Base-by-base conservation (phyloP, 1,139 yeast genomes). In the Kodamaea alishanica region DNA sequence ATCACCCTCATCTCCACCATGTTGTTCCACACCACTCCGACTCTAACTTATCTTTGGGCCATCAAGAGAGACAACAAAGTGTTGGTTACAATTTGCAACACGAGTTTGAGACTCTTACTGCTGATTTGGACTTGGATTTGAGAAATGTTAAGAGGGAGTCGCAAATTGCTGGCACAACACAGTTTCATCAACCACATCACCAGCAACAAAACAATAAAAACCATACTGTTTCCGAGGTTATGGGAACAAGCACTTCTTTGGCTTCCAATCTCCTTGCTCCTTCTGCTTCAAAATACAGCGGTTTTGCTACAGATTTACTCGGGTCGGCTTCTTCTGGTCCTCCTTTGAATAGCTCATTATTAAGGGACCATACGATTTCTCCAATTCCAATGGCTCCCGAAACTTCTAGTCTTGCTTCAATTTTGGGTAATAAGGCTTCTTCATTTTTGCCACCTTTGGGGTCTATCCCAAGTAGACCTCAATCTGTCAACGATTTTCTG, bases 81-180 rank as follows among this genome's bases (percentile, higher is more conserved):
- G 73, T 72, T 31, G 71, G 75, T 8, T 63, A 63, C 49, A 69
- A 70, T 45, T 63, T 70, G 48, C 75, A 63, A 56, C 77, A 64
- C 41, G 78, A 64, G 55, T 71, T 67, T 51, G 75, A 65, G 48
- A 69, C 75, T 10, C 59, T 71, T 45, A 70, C 70, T 34, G 73
- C 70, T 23, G 75, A 70, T 46, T 66, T 71, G 56, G 75, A 71
- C 47, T 61, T 71, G 52, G 77, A 70, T 51, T 63, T 71, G 50
- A 60, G 56, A 40, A 60, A 57, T 40, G 20, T 38, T 28, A 43
- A 50, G 30, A 43, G 43, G 36, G 43, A 36, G 7, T 24, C 46
- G 28, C 32, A 61, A 67, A 4, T 69, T 67, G 4, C 65, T 68
- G 6, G 61, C 63, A 1, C 63, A 26, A 10, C 32, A 15, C 32